phyloP scores from a whole-genome alignment of 352 stramenopile species.

The Pythium grandisporangium region DNA sequence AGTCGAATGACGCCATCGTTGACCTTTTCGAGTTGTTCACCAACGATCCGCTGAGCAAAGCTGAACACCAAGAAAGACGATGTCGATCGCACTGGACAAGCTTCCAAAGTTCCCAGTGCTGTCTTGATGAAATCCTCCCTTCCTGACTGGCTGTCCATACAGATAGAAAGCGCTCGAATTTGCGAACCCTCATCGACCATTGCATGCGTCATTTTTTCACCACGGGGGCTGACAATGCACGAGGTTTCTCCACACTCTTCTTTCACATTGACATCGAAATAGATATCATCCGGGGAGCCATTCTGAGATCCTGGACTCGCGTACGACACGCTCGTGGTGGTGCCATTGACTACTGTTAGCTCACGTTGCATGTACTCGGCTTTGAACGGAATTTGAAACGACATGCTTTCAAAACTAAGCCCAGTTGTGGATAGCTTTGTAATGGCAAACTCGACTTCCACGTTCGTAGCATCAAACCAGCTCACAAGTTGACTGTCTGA shows the following conservation, averaged over 20 bases:
- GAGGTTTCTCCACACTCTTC: slow-evolving; percentile 12
- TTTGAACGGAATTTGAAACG: slow-evolving; percentile 11
- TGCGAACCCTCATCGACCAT: slow-evolving; percentile 9
- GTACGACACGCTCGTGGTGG: slow-evolving; percentile 13
- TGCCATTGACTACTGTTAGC: slow-evolving; percentile 14
- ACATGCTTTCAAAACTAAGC: slow-evolving; percentile 9
- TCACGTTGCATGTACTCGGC: slow-evolving; percentile 12
- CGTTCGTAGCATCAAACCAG: slow-evolving; percentile 10
- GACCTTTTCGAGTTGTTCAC: slow-evolving; percentile 7
- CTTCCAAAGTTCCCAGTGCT: too few species aligned
- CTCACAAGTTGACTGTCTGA: too few species aligned
- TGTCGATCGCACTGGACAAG: too few species aligned
- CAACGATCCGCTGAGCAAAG: slow-evolving; percentile 11
- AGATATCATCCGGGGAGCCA: slow-evolving; percentile 1
- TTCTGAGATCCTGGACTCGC: too few species aligned
- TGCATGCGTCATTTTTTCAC: slow-evolving; percentile 3
- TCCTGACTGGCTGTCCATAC: background rate
- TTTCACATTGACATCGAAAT: slow-evolving; percentile 19
- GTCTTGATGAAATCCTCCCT: too few species aligned
- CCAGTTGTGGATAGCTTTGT: slow-evolving; percentile 3
- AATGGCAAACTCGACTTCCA: background rate
- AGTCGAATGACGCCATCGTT: slow-evolving; percentile 10
- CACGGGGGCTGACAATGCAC: slow-evolving; percentile 12
- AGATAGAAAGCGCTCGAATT: slow-evolving; percentile 8
- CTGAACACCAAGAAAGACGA: slow-evolving; percentile 12